Evolutionary conservation across 202 grass and related monocot genomes (phyloP).

Genomic region (Digitaria exilis): DNA sequence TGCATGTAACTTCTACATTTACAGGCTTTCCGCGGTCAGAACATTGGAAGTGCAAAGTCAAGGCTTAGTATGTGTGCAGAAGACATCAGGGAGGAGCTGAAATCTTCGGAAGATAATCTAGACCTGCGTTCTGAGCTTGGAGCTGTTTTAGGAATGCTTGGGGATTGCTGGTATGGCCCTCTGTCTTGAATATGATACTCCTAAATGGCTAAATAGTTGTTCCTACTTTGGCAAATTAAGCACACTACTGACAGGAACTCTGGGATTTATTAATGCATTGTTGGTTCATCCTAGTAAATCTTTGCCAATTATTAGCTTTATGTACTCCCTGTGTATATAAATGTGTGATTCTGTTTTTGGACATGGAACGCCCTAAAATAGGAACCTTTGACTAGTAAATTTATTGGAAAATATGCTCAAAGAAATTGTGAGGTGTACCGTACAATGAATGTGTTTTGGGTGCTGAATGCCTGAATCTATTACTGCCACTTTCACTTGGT

Average conservation of each 20-base stretch:
- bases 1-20: neutral
- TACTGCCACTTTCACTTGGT: neutral
- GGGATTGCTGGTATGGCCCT: conserved; percentile 75
- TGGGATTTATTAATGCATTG: no score
- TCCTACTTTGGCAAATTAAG: neutral
- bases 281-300: neutral
- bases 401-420: neutral
- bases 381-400: neutral
- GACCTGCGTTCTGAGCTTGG: conserved; percentile 81
- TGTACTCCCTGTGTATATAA: neutral
- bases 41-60: conserved; percentile 81
- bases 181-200: neutral
- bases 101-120: conserved; percentile 49
- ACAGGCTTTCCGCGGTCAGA: conserved; percentile 68
- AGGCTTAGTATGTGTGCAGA: conserved; percentile 74
- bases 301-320: neutral
- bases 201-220: neutral
- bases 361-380: neutral
- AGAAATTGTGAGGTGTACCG: neutral
- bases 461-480: neutral
- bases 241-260: no score
- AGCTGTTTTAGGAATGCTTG: conserved; percentile 83
- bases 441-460: neutral
- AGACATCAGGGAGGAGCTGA: conserved; percentile 81
- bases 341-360: neutral